Evolutionary conservation across 352 stramenopile species (phyloP).

Genomic region (Phytophthora kernoviae): DNA sequence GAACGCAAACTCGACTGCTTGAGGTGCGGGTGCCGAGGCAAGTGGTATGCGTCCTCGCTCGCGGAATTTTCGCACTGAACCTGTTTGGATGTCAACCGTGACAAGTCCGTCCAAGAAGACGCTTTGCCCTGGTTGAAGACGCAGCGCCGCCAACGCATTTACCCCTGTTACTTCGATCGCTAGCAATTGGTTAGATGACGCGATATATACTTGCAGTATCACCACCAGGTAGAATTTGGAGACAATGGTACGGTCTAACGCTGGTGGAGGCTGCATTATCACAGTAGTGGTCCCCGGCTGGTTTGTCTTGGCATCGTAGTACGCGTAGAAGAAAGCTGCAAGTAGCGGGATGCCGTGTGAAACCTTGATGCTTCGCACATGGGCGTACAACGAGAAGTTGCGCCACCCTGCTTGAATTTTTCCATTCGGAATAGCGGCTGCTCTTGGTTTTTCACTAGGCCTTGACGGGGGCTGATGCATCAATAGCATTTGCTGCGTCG

Average conservation of each 20-base stretch:
- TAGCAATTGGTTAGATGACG: constrained; percentile 39
- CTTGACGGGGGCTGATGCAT: constrained; percentile 5
- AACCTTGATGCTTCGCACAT: constrained; percentile 55
- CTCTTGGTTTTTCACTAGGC: constrained; percentile 17
- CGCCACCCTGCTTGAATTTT: constrained; percentile 39
- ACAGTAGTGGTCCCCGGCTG: constrained; percentile 12
- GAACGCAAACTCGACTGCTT: constrained; percentile 44
- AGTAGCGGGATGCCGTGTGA: constrained; percentile 66
- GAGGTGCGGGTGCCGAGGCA: constrained; percentile 2
- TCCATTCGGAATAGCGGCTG: constrained; percentile 25
- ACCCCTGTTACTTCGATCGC: constrained; percentile 57
- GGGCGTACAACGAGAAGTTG: constrained; percentile 61
- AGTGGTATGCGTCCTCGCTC: constrained; percentile 14
- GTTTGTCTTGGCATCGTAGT: constrained; percentile 70
- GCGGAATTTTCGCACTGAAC: constrained; percentile 25
- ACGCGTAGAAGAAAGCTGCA: constrained; percentile 71
- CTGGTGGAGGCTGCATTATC: constrained; percentile 15
- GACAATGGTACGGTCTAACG: constrained; percentile 55
- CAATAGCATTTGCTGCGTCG: constrained; percentile 3
- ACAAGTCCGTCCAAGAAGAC: constrained; percentile 62
- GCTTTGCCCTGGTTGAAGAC: constrained; percentile 50
- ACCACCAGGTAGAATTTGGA: constrained; percentile 72
- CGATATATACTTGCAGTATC: constrained; percentile 61
- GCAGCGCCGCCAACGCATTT: constrained; percentile 49
- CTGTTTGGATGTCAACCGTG: constrained; percentile 47